phyloP scores from a whole-genome alignment of 2,329 filamentous ascomycete genomes.

The Fusarium succisae region DNA sequence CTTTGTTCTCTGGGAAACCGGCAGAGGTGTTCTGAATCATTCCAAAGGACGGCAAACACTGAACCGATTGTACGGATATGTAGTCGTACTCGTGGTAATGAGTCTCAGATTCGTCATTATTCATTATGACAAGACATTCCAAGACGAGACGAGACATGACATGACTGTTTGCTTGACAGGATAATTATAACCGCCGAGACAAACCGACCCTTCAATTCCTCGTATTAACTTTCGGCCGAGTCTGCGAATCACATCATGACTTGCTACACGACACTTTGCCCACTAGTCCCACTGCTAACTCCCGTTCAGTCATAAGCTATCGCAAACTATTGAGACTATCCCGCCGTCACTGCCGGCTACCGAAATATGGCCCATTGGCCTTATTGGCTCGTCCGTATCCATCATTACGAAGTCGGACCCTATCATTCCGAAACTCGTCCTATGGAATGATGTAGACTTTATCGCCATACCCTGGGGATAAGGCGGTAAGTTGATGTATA shows the following conservation, averaged over 20 bases:
- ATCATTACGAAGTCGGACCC: constrained; percentile 36
- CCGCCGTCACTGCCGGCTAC: constrained; percentile 39
- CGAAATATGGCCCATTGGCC: constrained; percentile 16
- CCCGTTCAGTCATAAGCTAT: neutral
- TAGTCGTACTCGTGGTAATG: neutral
- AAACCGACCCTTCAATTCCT: constrained; percentile 3
- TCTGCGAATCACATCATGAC: neutral
- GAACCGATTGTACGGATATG: neutral
- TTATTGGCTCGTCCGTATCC: constrained; percentile 24
- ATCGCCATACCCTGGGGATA: constrained; percentile 50
- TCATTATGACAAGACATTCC: neutral
- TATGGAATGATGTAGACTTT: constrained; percentile 44
- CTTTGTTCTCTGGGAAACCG: constrained; percentile 14
- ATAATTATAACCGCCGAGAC: neutral
- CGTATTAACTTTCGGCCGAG: constrained; percentile 22
- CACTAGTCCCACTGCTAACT: constrained; percentile 42
- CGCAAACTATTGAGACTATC: constrained; percentile 22
- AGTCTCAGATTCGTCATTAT: neutral
- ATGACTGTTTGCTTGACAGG: neutral
- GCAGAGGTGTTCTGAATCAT: constrained; percentile 1
- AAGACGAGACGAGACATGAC: neutral
- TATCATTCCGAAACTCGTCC: constrained; percentile 31
- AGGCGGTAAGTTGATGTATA: constrained; percentile 54
- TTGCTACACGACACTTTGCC: constrained; percentile 11
- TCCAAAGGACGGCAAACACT: constrained; percentile 2